Conservation (phyloP, 768 basidiomycete species). For the Termitomyces titanicus region DNA sequence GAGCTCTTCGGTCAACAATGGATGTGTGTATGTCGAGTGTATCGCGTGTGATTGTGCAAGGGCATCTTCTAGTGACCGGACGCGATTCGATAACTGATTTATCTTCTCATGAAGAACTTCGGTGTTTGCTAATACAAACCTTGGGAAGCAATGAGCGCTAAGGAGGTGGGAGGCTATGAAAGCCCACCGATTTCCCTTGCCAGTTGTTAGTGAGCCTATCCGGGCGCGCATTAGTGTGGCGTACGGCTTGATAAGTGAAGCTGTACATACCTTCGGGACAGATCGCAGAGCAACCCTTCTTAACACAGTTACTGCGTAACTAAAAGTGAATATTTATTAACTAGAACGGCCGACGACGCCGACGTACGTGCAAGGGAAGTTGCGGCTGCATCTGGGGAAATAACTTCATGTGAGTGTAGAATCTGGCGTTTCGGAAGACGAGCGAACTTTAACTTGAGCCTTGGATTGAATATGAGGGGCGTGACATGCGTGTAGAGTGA, state of each 20-base stretch:
- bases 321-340: conserved; percentile 12
- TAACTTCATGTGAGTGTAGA: conserved; percentile 11
- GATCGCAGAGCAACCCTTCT: conserved; percentile 57
- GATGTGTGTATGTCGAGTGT: conserved; percentile 48
- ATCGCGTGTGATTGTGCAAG: conserved; percentile 48
- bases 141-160: conserved; percentile 19
- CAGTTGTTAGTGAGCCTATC: conserved; percentile 65
- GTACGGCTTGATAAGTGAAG: conserved; percentile 12
- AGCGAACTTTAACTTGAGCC: conserved; percentile 65
- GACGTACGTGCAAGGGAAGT: conserved; percentile 61
- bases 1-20: conserved; percentile 57
- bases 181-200: conserved; percentile 64
- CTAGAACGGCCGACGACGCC: neutral
- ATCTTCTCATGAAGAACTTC: conserved; percentile 71
- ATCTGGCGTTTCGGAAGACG: conserved; percentile 5
- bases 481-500: conserved; percentile 10
- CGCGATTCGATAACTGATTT: conserved; percentile 51
- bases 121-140: conserved; percentile 71
- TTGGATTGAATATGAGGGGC: conserved; percentile 23
- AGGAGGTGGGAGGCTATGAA: neutral
- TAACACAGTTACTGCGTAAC: conserved; percentile 47
- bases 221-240: neutral
- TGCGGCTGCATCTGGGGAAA: conserved; percentile 50
- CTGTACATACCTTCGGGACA: conserved; percentile 54
- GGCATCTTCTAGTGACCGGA: conserved; percentile 68